Conservation (phyloP, 257 asterid species). For the Fraxinus anomala region DNA sequence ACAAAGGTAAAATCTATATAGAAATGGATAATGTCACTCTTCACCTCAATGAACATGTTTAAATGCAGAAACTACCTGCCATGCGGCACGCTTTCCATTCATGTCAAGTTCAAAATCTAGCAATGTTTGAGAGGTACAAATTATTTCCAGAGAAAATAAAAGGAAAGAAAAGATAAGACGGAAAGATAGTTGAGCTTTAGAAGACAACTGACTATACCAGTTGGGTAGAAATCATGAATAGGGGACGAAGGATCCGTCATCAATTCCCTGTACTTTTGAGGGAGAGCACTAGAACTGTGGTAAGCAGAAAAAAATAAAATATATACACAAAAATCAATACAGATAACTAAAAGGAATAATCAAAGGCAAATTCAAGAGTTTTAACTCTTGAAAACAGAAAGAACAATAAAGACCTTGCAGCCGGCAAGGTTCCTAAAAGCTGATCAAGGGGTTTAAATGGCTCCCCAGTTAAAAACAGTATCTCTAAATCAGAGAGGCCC, state of each 20-base stretch:
- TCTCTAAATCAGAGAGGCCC: conserved; percentile 76
- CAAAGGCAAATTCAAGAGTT: conserved; percentile 21
- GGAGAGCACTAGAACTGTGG: conserved; percentile 82
- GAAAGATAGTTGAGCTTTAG: conserved; percentile 9
- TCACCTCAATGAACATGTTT: conserved; percentile 24
- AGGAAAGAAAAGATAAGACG: background rate
- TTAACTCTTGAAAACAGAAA: conserved; percentile 22
- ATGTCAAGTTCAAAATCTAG: conserved; percentile 92
- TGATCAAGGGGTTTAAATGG: conserved; percentile 99
- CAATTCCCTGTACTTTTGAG: conserved; percentile 71
- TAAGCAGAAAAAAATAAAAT: background rate
- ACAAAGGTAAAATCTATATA: conserved; percentile 10
- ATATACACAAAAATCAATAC: conserved; percentile 15
- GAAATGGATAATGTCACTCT: background rate
- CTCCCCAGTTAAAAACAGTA: conserved; percentile 81
- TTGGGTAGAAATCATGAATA: conserved; percentile 72
- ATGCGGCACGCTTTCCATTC: conserved; percentile 95
- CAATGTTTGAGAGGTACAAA: conserved; percentile 20
- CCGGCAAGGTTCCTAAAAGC: conserved; percentile 94
- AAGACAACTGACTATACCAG: conserved; percentile 51
- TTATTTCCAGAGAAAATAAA: conserved; percentile 22
- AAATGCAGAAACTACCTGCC: conserved; percentile 73
- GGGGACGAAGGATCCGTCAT: conserved; percentile 93
- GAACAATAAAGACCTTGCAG: conserved; percentile 69
- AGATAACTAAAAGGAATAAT: conserved; percentile 1